phyloP scores from a whole-genome alignment of 1,284 basidiomycete genomes.

The Earliella scabrosa region DNA sequence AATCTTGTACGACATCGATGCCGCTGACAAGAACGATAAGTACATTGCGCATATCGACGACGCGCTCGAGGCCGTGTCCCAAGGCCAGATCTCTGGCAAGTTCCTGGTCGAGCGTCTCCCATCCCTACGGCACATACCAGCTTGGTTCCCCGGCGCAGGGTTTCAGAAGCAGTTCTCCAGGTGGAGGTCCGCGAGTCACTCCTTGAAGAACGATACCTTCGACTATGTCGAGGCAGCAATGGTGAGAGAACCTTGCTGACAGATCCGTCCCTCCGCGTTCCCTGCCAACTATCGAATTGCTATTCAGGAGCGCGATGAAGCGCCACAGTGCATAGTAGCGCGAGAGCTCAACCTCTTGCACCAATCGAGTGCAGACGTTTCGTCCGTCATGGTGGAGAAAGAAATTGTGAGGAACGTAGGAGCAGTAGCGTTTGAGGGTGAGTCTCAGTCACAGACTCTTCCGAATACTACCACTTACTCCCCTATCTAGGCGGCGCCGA shows the following conservation, averaged over 20 bases:
- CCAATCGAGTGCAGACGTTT: background rate
- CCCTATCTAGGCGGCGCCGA: slow-evolving; percentile 8
- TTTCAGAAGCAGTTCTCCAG: slow-evolving; percentile 29
- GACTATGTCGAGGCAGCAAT: background rate
- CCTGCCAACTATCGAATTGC: too few species aligned
- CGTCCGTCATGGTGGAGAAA: background rate
- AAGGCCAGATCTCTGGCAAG: slow-evolving; percentile 22
- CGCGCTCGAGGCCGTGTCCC: slow-evolving; percentile 5
- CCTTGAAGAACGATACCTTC: slow-evolving; percentile 12
- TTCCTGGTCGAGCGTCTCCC: slow-evolving; percentile 25
- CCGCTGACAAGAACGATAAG: background rate
- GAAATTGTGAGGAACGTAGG: slow-evolving; percentile 1
- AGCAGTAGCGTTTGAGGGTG: slow-evolving; percentile 3
- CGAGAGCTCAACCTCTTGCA: background rate
- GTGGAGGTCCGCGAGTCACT: slow-evolving; percentile 14
- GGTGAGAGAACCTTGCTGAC: background rate
- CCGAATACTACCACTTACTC: too few species aligned
- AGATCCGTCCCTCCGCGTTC: too few species aligned
- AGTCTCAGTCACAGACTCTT: background rate
- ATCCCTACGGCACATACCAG: slow-evolving; percentile 24
- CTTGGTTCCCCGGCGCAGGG: slow-evolving; percentile 32
- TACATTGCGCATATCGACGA: background rate
- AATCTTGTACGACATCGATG: slow-evolving; percentile 16
- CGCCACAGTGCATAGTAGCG: background rate
- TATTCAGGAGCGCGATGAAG: background rate